Evolutionary conservation across 768 basidiomycete genomes (phyloP), one percentile per base, ranked within the genome.

Genomic region (Serendipita sp.): DNA sequence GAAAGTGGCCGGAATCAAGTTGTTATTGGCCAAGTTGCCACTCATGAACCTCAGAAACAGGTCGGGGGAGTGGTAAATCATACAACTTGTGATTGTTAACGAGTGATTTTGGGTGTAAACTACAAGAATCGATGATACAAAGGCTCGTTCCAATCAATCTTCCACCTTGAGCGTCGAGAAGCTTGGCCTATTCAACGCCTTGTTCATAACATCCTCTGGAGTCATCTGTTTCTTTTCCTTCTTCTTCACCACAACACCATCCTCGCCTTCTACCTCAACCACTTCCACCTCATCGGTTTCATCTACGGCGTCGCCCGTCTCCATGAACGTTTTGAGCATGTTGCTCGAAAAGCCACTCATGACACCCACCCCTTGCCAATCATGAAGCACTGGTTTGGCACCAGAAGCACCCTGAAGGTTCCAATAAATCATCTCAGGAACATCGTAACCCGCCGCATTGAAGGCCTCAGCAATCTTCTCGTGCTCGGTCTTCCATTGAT

Each of bases 371-470:
- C 86, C 86, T 71, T 79, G 75, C 70, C 75, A 73, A 36, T 83
- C 79, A 18, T 75, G 77, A 56, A 75, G 74, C 32, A 82, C 82
- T 48, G 85, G 84, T 7, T 73, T 74, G 54, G 78, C 78, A 30
- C 66, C 47, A 51, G 63, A 64, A 1, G 70, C 65, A 0, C 66
- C 68, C 2, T 72, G 72, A 70, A 88, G 72, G 70, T 88, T 77
- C 87, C 87, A 88, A 71, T 80, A 89, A 41, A 89, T 84, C 62
- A 89, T 77, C 74, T 88, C 78, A 16, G 86, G 88, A 32, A 88
- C 72, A 66, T 85, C 81, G 68, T 89, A 89, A 65, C 87, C 86
- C 3, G 82, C 84, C 66, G 77, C 71, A 52, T 70, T 69, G 68
- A 83, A 89, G 70, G 77, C 82, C 65, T 74, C 70, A 71, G 78